Evolutionary conservation across 257 asterid genomes (phyloP), one percentile per base, ranked within the genome.

Genomic region (Leptodermis oblonga): DNA sequence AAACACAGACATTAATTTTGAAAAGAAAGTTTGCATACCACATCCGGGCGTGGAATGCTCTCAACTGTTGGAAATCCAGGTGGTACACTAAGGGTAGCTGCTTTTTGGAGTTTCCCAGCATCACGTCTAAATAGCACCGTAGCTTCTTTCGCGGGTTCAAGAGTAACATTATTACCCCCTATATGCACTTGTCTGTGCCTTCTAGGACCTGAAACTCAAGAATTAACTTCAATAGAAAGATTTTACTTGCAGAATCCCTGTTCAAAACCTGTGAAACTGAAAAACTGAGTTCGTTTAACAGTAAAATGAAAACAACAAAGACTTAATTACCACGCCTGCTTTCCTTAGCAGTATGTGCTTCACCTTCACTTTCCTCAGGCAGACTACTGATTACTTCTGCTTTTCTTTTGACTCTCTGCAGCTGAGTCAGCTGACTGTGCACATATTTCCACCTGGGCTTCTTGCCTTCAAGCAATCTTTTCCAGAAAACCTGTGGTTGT

Each of bases 401-500:
- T 62, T 53, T 65, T 66, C 78, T 86, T 76, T 72, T 79, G 58
- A 22, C 43, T 72, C 82, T 81, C 31, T 74, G 70, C 36, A 71
- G 46, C n/a, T n/a, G n/a, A n/a, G n/a, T n/a, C n/a, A n/a, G n/a
- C n/a, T 48, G 80, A 63, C 62, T 72, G 36, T 80, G 63, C 75
- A 67, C 71, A 33, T 76, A 77, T 54, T 76, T 82, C 89, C 92
- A 82, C 61, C 77, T 82, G 10, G 88, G 88, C 28, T 71, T 67
- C 78, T 74, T 83, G 65, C 80, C 87, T 46, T 78, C 28, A 37
- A 86, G 74, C 37, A 88, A 73, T 59, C 81, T 78, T 48, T 10
- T 75, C 95, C 92, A 86, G 79, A 86, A 81, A 69, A 69, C 41
- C n/a, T 55, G 20, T 2, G 91, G 74, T 46, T 80, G 76, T 51